Base-by-base conservation (phyloP, 208 protist genomes). In the Trypanosoma melophagium region DNA sequence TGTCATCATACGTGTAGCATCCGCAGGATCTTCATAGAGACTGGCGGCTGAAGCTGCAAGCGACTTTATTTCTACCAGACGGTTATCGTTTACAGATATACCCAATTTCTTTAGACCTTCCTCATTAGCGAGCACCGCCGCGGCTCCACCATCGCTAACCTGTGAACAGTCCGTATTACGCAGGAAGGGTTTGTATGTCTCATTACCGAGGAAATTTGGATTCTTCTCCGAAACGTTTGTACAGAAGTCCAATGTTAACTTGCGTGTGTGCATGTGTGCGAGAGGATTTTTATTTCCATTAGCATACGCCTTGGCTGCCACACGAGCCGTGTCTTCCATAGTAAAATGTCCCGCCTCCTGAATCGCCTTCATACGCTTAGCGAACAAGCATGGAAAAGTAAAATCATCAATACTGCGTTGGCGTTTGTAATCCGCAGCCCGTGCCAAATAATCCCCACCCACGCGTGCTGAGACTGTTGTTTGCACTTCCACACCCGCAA, bases 361-460 rank as follows among this genome's bases (percentile, higher is more conserved):
- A 66, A 92, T 92, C 52, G 71, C 79, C 75, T 91, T 91, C 86
- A 93, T 93, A 61, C 89, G 83, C 68, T 81, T 85, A 14, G 89
- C 92, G 49, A 96, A 97, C 22, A 96, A 66, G 57, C 91, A 95
- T n/a, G 93, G 93, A 68, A 95, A 97, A 3, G 89, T 96, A 73
- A 97, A 97, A 73, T 96, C 93, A 69, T 97, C 93, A 24, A 97
- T 38, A 22, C 63, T 19, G 51, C 93, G 87, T 83, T 97, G 93
- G 0, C 86, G 80, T 31, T 66, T 60, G 78, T 96, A 97, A 80
- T 97, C 67, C 0, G 91, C 75, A 17, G 93, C 91, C 19, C 88
- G 83, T n/a, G 93, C 93, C n/a, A 97, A 76, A 69, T 93, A 93
- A 81, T 95, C 89, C 7, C 84, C 91, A 25, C 90, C 91, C 14